phyloP scores from a whole-genome alignment of 1,284 basidiomycete genomes.

The Afroboletus lepidellus region DNA sequence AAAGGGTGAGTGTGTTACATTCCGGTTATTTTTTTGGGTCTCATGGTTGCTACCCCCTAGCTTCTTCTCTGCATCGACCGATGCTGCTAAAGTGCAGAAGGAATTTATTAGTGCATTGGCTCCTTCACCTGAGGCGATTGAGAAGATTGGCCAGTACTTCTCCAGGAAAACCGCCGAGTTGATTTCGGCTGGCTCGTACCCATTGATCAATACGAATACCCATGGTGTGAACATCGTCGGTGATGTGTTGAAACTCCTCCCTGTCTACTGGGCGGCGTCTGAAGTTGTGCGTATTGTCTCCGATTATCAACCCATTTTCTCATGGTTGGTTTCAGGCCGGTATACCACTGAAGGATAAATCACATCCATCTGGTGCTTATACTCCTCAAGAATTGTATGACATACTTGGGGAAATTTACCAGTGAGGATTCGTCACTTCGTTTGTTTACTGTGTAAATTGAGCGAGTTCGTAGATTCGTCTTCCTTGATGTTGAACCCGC shows the following conservation, averaged over 20 bases:
- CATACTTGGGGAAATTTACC: conserved; percentile 66
- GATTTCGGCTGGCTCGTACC: conserved; percentile 52
- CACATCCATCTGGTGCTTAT: conserved; percentile 53
- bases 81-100: conserved; percentile 46
- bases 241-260: conserved; percentile 65
- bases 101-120: conserved; percentile 50
- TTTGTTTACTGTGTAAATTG: neutral
- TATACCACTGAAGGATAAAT: conserved; percentile 65
- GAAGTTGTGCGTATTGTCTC: conserved; percentile 54
- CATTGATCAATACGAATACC: conserved; percentile 49
- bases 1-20: conserved; percentile 46
- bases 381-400: conserved; percentile 61
- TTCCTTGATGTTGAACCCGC: conserved; percentile 69
- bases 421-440: conserved; percentile 40
- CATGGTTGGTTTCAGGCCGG: conserved; percentile 51
- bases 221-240: conserved; percentile 65
- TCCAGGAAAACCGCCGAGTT: conserved; percentile 56
- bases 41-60: conserved; percentile 22
- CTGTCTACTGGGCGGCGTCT: conserved; percentile 65
- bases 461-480: conserved; percentile 50
- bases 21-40: neutral
- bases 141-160: conserved; percentile 60
- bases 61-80: conserved; percentile 57
- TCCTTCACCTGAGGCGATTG: conserved; percentile 43
- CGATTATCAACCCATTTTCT: neutral